Evolutionary conservation across 2,329 filamentous ascomycete species (phyloP).

Genomic region (Neospermospora avenae): DNA sequence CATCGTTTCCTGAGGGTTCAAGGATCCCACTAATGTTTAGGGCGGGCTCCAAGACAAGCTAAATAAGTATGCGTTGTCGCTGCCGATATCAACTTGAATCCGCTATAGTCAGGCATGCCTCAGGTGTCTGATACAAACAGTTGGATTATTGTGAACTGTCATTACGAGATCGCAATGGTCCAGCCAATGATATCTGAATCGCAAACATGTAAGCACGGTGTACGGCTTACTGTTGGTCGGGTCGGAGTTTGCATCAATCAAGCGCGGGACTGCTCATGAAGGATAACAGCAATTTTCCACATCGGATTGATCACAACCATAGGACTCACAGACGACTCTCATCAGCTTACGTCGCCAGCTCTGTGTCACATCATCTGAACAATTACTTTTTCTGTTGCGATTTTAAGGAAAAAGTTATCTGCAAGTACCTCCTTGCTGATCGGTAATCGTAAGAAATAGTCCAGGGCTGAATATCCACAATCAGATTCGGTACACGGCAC

Average conservation of each 20-base stretch:
- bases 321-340: not conserved
- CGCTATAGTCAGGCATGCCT: constrained; percentile 4
- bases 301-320: not conserved
- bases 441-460: constrained; percentile 9
- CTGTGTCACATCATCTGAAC: constrained; percentile 2
- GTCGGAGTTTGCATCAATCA: constrained; percentile 6
- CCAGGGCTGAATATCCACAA: not conserved
- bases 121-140: not conserved
- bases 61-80: too few species aligned
- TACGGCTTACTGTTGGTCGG: constrained; percentile 15
- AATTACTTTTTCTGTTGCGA: not conserved
- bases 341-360: not conserved
- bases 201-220: constrained; percentile 15
- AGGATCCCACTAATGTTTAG: too few species aligned
- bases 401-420: not conserved
- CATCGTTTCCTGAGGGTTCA: too few species aligned
- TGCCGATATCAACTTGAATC: not conserved
- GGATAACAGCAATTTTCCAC: not conserved
- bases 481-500: constrained; percentile 11
- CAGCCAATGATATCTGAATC: not conserved
- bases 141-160: not conserved
- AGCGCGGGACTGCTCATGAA: not conserved
- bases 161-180: not conserved
- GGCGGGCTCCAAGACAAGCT: too few species aligned
- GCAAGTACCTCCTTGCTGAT: constrained; percentile 6